Percentiles rank a stretch among this genome's conserved stretches.
Evolutionary conservation across 208 protist genomes (phyloP).

Genomic region (Acanthamoeba culbertsoni): DNA sequence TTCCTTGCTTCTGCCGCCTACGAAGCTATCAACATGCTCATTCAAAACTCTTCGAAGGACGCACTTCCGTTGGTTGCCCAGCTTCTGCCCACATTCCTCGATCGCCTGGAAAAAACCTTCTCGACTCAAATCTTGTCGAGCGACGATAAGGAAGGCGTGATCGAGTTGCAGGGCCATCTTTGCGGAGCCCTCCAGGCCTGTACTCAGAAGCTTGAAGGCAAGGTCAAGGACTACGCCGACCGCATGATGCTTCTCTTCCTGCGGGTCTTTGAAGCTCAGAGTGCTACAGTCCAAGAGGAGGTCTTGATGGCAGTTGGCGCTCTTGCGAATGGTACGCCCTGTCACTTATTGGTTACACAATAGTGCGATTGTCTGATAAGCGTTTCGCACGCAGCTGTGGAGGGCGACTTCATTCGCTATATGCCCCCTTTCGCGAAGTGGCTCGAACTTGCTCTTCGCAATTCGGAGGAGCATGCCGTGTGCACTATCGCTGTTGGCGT

Average conservation of each 20-base stretch:
- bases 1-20: slow-evolving; percentile 83
- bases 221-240: slow-evolving; percentile 45
- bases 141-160: slow-evolving; percentile 62
- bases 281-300: slow-evolving; percentile 90
- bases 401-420: slow-evolving; percentile 86
- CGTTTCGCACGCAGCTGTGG: slow-evolving; percentile 76
- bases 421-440: slow-evolving; percentile 79
- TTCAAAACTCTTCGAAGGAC: slow-evolving; percentile 88
- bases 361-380: neutral
- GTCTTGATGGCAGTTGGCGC: slow-evolving; percentile 92
- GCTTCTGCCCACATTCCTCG: slow-evolving; percentile 86
- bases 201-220: slow-evolving; percentile 29
- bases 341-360: neutral
- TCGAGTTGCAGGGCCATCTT: slow-evolving; percentile 54
- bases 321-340: slow-evolving; percentile 82
- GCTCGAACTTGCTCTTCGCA: slow-evolving; percentile 39
- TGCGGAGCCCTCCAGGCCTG: slow-evolving; percentile 19
- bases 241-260: slow-evolving; percentile 73
- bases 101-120: slow-evolving; percentile 82
- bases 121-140: slow-evolving; percentile 63
- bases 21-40: slow-evolving; percentile 92
- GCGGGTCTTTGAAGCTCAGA: slow-evolving; percentile 63
- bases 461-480: slow-evolving; percentile 75
- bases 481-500: slow-evolving; percentile 89
- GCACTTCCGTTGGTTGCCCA: slow-evolving; percentile 76